A percentile compares a stretch with the other conserved stretches of the same genome.
These are phyloP conservation scores for Symbiodinium pilosum DNA, from an alignment of 73 alveolate species.

Conservation along the genomic window DNA sequence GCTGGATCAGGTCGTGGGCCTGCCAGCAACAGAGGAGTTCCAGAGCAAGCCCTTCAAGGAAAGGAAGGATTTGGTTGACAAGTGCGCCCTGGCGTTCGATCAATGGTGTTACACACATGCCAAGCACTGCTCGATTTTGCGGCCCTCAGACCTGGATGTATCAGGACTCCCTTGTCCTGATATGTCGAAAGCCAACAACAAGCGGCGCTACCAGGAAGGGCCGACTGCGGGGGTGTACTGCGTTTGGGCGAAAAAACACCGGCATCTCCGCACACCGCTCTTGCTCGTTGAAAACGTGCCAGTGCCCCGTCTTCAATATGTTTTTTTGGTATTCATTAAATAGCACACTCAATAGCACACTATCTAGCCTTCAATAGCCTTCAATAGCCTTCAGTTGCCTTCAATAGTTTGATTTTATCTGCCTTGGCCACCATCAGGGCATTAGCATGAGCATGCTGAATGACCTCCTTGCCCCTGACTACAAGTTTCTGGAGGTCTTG, in stretches of 20 bases:
- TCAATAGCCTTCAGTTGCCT: background rate
- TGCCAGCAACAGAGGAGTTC: background rate
- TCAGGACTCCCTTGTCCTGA: conserved; percentile 28
- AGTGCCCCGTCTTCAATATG: background rate
- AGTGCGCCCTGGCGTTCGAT: background rate
- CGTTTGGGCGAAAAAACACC: background rate
- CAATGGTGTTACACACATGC: background rate
- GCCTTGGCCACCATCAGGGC: background rate
- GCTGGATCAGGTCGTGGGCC: background rate
- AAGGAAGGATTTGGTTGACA: background rate
- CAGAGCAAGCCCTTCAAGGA: background rate
- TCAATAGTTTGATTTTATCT: background rate
- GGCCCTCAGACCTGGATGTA: background rate
- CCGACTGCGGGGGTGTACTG: background rate
- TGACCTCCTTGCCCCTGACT: background rate
- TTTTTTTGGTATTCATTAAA: background rate
- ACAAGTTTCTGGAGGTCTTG: background rate
- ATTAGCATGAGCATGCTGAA: background rate
- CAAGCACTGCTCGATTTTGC: background rate
- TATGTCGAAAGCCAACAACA: background rate
- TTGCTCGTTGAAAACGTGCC: background rate
- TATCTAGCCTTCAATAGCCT: background rate
- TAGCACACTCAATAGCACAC: background rate
- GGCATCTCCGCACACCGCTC: background rate
- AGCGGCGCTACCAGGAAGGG: background rate